Base-by-base conservation (phyloP, 306 rosid genomes). In the Acacia melanoxylon region DNA sequence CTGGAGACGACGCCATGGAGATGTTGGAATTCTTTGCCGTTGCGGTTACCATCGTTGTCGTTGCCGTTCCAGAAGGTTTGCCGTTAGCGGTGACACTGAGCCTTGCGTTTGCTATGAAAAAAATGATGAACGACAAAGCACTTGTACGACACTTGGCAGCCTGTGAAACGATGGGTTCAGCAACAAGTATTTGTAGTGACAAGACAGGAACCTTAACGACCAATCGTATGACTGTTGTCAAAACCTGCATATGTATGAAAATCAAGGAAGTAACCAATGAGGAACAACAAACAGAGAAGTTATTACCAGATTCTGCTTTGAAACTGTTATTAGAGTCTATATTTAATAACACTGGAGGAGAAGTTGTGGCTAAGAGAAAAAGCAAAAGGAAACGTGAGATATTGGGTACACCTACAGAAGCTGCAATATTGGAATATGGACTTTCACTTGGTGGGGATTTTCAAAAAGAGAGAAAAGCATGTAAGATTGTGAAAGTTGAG, bases 81-180 rank as follows among this genome's bases (percentile, higher is more conserved):
- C 99, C 99, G 19, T 80, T 95, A 79, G 97, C 99, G 44, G 97
- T 95, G 76, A 95, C 97, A 54, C 79, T 95, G 77, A 95, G 99
- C 25, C 99, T 95, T 86, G 99, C 98, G 16, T 95, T 95, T 75
- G 98, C 99, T 65, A 95, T 95, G 98, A 92, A 95, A 83, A 91
- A 93, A 73, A 95, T 95, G 99, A 95, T 95, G 99, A 93, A 95
- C 72, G 98, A 95, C 37, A 95, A 91, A 74, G 99, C 99, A 7
- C 91, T 95, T 29, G 99, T 95, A 15, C 89, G 99, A 31, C 89
- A 95, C 79, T 90, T 95, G 41, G 99, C 99, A 10, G 98, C 99
- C 52, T 95, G 97, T 59, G 99, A 95, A 84, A 95, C 97, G 0
- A 95, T 95, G 99, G 98, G 99, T 81, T 95, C 99, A 17, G 96